A percentile compares a stretch with the other conserved stretches of the same genome.
phyloP scores from a whole-genome alignment of 1,139 yeast species.

The Pichia sp. region DNA sequence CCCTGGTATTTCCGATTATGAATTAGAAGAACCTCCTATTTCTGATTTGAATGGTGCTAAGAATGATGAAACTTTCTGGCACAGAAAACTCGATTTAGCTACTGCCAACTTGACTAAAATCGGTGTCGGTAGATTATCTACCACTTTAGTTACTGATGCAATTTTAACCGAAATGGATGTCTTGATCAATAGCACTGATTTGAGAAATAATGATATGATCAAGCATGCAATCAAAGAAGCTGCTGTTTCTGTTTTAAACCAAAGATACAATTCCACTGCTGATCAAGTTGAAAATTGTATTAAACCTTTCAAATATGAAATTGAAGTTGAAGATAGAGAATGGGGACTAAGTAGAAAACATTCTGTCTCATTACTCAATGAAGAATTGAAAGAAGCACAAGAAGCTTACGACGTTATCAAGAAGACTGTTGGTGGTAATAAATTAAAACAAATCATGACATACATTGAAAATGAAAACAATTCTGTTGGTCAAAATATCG shows the following conservation, averaged over 20 bases:
- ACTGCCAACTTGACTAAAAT: slow-evolving; percentile 83
- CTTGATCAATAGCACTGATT: slow-evolving; percentile 68
- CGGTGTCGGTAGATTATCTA: slow-evolving; percentile 90
- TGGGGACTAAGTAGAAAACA: slow-evolving; percentile 86
- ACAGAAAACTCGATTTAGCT: slow-evolving; percentile 78
- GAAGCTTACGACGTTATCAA: slow-evolving; percentile 61
- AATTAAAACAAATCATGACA: slow-evolving; percentile 77
- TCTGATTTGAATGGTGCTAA: slow-evolving; percentile 51
- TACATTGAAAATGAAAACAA: slow-evolving; percentile 58
- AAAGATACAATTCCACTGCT: slow-evolving; percentile 86
- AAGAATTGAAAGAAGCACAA: slow-evolving; percentile 84
- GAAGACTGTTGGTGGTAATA: slow-evolving; percentile 76
- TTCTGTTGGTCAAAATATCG: slow-evolving; percentile 43
- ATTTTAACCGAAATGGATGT: slow-evolving; percentile 75
- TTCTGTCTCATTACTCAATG: slow-evolving; percentile 68
- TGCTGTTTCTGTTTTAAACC: slow-evolving; percentile 72
- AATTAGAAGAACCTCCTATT: slow-evolving; percentile 46
- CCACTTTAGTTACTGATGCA: slow-evolving; percentile 78
- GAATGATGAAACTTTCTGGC: slow-evolving; percentile 83
- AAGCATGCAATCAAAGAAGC: slow-evolving; percentile 81
- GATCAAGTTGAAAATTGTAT: slow-evolving; percentile 99
- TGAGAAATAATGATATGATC: slow-evolving; percentile 83
- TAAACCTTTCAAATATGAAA: slow-evolving; percentile 96
- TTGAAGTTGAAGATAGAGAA: slow-evolving; percentile 93
- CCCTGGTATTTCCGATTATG: slow-evolving; percentile 20